Percentiles rank a stretch among this genome's conserved stretches.
phyloP scores from a whole-genome alignment of 495 filamentous ascomycete species.

The Ramalina peruviana region DNA sequence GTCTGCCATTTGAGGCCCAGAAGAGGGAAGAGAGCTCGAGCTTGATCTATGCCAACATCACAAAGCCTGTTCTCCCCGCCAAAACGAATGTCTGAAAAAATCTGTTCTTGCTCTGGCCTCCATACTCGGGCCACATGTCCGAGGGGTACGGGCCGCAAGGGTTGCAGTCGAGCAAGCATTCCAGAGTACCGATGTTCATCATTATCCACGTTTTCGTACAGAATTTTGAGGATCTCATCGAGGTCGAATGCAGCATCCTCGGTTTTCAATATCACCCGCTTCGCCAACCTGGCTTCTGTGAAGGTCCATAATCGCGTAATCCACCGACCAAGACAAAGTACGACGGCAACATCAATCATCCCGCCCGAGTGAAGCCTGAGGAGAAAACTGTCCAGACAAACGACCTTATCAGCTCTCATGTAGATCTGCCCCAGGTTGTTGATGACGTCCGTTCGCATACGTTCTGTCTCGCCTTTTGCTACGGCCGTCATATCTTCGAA shows the following conservation, averaged over 20 bases:
- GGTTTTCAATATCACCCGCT: conserved; percentile 2
- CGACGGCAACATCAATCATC: conserved; percentile 1
- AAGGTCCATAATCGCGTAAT: conserved; percentile 3
- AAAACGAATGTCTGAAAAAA: conserved; percentile 1
- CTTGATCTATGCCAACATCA: conserved; percentile 2
- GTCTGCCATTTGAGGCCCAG: conserved; percentile 1
- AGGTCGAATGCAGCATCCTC: conserved; percentile 5
- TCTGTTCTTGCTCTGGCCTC: neutral
- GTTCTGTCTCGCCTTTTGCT: neutral
- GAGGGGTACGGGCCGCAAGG: neutral
- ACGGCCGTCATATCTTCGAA: conserved; percentile 5
- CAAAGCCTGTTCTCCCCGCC: conserved; percentile 2
- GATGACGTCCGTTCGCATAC: neutral
- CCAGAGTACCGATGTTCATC: conserved; percentile 1
- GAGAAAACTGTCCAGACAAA: conserved; percentile 1
- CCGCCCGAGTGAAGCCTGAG: neutral
- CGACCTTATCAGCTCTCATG: conserved; percentile 2
- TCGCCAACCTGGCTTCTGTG: conserved; percentile 1
- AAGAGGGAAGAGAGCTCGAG: conserved; percentile 2
- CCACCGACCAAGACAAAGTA: conserved; percentile 1
- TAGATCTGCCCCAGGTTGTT: conserved; percentile 2
- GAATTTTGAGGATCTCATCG: conserved; percentile 1
- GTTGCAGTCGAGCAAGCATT: neutral
- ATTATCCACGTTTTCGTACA: neutral
- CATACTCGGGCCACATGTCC: neutral